Percentiles rank a stretch among this genome's conserved stretches.
Conservation (phyloP, 306 rosid genomes). For the Vigna reflexopilosa region DNA sequence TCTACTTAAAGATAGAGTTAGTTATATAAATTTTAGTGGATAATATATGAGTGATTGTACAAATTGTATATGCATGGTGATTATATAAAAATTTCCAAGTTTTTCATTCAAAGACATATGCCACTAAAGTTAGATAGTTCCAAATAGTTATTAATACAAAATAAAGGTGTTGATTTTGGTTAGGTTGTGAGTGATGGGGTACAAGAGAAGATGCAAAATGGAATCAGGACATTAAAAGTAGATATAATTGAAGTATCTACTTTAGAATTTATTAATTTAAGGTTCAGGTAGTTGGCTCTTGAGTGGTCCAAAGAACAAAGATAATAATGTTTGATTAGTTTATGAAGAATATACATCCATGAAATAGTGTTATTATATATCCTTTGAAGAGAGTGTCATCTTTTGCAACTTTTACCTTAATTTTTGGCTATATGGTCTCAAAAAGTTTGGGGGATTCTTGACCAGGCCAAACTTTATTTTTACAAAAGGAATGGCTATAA, state of each 20-base stretch:
- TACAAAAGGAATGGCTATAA: slow-evolving; percentile 8
- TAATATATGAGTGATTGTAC: too few species aligned
- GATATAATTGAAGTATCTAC: slow-evolving; percentile 28
- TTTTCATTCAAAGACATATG: too few species aligned
- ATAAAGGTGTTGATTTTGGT: slow-evolving; percentile 16
- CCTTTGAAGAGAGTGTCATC: slow-evolving; percentile 29
- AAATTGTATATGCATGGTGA: too few species aligned
- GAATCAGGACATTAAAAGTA: slow-evolving; percentile 45
- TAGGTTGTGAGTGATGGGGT: slow-evolving; percentile 6
- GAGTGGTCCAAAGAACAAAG: slow-evolving; percentile 36
- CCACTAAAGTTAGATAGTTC: background rate
- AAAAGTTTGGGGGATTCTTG: slow-evolving; percentile 33
- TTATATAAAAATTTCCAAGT: background rate
- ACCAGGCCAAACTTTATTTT: background rate
- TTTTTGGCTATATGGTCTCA: slow-evolving; percentile 21
- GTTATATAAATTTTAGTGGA: too few species aligned
- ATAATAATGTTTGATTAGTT: slow-evolving; percentile 37
- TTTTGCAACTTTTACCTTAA: slow-evolving; percentile 33
- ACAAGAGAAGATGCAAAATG: slow-evolving; percentile 47
- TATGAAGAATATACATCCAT: slow-evolving; percentile 30
- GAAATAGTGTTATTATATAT: slow-evolving; percentile 15
- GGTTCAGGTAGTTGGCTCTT: slow-evolving; percentile 43
- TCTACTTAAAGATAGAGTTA: too few species aligned
- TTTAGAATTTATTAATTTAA: slow-evolving; percentile 16
- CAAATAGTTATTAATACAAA: slow-evolving; percentile 14